Evolutionary conservation across 2,329 filamentous ascomycete genomes (phyloP).

Genomic region (Tolypocladium sp.): DNA sequence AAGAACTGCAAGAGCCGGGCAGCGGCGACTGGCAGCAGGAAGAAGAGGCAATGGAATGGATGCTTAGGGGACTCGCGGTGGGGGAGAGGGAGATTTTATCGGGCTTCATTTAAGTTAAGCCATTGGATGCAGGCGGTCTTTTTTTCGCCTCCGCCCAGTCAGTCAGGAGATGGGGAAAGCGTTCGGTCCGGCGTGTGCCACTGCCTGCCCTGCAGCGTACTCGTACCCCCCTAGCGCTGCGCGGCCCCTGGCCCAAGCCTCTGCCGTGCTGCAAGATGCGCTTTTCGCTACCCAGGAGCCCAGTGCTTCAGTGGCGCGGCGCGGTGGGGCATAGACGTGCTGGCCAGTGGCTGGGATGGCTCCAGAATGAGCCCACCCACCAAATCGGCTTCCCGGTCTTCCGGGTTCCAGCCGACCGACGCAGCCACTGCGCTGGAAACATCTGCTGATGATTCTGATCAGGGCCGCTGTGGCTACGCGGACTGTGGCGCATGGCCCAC

Average conservation of each 20-base stretch:
- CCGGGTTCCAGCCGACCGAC: constrained; percentile 9
- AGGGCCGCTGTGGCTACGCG: neutral
- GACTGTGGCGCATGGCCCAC: neutral
- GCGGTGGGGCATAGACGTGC: neutral
- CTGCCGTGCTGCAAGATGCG: neutral
- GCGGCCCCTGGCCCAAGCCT: neutral
- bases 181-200: neutral
- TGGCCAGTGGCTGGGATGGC: constrained; percentile 8
- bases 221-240: neutral
- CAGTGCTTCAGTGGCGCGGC: neutral
- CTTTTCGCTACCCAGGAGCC: neutral
- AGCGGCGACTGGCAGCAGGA: neutral
- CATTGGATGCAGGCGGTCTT: neutral
- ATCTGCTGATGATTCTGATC: neutral
- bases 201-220: neutral
- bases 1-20: neutral
- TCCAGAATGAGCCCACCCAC: constrained; percentile 26
- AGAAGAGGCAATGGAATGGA: neutral
- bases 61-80: neutral
- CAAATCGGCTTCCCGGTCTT: constrained; percentile 19
- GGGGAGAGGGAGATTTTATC: constrained; percentile 9
- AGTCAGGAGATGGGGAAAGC: constrained; percentile 9
- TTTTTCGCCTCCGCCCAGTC: constrained; percentile 4
- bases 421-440: neutral
- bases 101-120: neutral